Base-by-base conservation (phyloP, 225 moss, liverwort and hornwort genomes). In the Sphagnum contortum region DNA sequence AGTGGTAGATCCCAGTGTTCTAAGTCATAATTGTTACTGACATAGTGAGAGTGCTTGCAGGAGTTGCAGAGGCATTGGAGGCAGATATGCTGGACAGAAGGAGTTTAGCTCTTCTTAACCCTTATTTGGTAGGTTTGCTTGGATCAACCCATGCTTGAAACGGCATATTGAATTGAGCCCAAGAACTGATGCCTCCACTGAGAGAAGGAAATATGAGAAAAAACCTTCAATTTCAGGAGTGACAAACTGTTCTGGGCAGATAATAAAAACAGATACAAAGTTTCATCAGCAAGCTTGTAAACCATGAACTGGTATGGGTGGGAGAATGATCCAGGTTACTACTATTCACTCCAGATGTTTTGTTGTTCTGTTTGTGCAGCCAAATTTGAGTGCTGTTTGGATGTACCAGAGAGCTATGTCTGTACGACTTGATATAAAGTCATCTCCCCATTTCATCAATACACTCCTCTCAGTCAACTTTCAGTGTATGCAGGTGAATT, bases 351-450 rank as follows among this genome's bases (percentile, higher is more conserved):
- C 29, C 29, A 29, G 29, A 29, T 29, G 29, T 29, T 29, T 82
- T 50, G 51, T 67, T 71, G 12, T 72, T 65, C 6, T 69, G 51
- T 0, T n/a, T 29, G 29, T 29, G 29, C 81, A 95, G 94, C 98
- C 98, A 74, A 99, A 99, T 81, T 61, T 99, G 76, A 99, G 98
- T 53, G 93, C 86, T 67, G 89, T 91, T 9, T 99, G 98, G 98
- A 85, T 99, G 69, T 76, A 93, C 55, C 98, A 99, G 67, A 80
- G 89, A 71, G 91, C 93, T 9, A 93, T 99, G 98, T 93, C 98
- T 49, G 98, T 93, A 55, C 84, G 81, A 49, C 49, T 81, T 14
- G 91, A 87, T 61, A 82, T 81, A 54, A 76, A 82, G 55, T 83
- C 91, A 61, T 74, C 85, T 8, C 82, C 93, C 45, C 76, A 88